phyloP scores from a whole-genome alignment of 2,329 filamentous ascomycete genomes.

The Huntiella savannae region DNA sequence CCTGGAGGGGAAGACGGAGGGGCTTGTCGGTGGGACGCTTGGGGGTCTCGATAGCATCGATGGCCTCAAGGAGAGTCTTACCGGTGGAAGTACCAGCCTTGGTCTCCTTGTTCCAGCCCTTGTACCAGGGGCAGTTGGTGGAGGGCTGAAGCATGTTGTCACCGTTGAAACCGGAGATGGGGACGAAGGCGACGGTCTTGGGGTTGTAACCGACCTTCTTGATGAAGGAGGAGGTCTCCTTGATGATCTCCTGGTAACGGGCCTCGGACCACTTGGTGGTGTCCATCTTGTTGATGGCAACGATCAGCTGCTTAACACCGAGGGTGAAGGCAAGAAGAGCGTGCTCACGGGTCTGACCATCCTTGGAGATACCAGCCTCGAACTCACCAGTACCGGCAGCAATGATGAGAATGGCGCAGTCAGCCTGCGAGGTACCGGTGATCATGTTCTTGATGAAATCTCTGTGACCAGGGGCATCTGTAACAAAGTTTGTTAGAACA shows the following conservation, averaged over 20 bases:
- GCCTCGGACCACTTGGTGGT: conserved; percentile 95
- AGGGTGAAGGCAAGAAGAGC: conserved; percentile 99
- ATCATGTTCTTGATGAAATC: conserved; percentile 99
- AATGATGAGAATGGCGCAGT: conserved; percentile 99
- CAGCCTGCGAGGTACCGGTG: conserved; percentile 99
- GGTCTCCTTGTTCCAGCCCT: conserved; percentile 97
- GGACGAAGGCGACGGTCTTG: conserved; percentile 95
- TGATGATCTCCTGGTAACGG: conserved; percentile 97
- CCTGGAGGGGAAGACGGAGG: conserved; percentile 98
- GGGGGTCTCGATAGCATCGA: conserved; percentile 86
- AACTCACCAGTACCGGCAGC: conserved; percentile 99
- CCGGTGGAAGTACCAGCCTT: conserved; percentile 64
- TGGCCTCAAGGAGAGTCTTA: conserved; percentile 98
- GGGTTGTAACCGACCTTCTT: conserved; percentile 99
- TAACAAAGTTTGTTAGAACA: conserved; percentile 6
- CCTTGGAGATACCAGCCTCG: conserved; percentile 99
- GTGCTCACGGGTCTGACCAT: conserved; percentile 99
- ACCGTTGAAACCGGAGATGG: conserved; percentile 99
- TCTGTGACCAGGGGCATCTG: conserved; percentile 96
- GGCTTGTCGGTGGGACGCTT: conserved; percentile 95
- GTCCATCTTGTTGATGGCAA: conserved; percentile 99
- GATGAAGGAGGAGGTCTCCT: conserved; percentile 99
- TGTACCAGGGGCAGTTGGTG: conserved; percentile 98
- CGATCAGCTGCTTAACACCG: conserved; percentile 99
- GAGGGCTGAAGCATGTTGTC: conserved; percentile 96